Evolutionary conservation across 345 rosid species (phyloP).

Genomic region (Salix koriyanagi): DNA sequence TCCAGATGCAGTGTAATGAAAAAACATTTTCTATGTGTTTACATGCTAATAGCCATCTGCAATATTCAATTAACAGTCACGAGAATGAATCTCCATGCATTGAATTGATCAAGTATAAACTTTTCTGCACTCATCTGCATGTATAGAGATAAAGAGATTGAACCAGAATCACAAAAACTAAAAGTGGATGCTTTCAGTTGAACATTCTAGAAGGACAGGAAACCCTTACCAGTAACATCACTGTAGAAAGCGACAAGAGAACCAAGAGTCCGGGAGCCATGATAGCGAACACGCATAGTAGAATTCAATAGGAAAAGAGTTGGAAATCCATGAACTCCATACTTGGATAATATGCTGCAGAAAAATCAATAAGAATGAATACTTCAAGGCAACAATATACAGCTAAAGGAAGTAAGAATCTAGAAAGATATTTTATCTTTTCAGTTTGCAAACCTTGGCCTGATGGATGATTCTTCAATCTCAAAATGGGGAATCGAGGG

Average conservation of each 20-base stretch:
- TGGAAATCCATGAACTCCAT: conserved; percentile 95
- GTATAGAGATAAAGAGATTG: neutral
- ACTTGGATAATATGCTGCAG: conserved; percentile 82
- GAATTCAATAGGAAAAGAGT: conserved; percentile 79
- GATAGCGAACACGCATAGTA: conserved; percentile 58
- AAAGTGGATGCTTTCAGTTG: neutral
- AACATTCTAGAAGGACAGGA: conserved; percentile 1
- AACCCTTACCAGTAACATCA: conserved; percentile 62
- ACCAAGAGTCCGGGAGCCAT: conserved; percentile 63
- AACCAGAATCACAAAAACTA: neutral
- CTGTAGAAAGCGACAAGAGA: conserved; percentile 69
- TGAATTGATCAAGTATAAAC: neutral
- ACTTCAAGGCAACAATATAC: conserved; percentile 1
- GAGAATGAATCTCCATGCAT: neutral
- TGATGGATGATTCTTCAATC: conserved; percentile 70
- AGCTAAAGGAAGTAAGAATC: neutral
- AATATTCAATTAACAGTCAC: neutral
- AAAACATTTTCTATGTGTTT: neutral
- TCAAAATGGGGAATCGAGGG: conserved; percentile 72
- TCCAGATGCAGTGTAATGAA: neutral
- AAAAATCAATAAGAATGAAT: conserved; percentile 20
- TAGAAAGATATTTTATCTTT: neutral
- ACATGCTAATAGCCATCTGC: neutral
- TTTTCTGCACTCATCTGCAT: neutral
- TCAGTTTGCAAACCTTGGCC: conserved; percentile 65